These are phyloP conservation scores for Ascobolus immersus DNA, from an alignment of 495 filamentous ascomycete species.

Conservation along the genomic window DNA sequence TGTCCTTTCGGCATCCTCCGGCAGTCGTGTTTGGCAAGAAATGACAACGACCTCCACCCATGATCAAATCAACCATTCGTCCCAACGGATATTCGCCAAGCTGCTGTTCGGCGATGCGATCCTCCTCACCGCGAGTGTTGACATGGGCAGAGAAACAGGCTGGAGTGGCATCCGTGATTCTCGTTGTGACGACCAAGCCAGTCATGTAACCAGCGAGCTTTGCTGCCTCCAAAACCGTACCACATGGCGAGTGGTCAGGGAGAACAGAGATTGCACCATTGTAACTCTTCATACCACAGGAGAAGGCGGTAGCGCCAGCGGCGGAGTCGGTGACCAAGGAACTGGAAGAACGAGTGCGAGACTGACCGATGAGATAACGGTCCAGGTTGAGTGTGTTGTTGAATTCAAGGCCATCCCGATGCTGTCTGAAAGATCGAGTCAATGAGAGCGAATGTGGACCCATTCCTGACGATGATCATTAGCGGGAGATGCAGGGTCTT, in stretches of 20 bases:
- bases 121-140: constrained; percentile 50
- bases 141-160: constrained; percentile 87
- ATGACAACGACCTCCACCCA: constrained; percentile 81
- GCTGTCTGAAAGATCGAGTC: constrained; percentile 61
- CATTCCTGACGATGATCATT: constrained; percentile 32
- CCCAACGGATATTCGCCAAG: constrained; percentile 69
- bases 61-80: constrained; percentile 63
- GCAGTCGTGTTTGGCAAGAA: constrained; percentile 58
- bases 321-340: constrained; percentile 82
- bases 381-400: constrained; percentile 57
- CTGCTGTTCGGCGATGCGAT: constrained; percentile 76
- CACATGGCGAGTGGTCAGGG: constrained; percentile 64
- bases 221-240: constrained; percentile 82
- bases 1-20: constrained; percentile 51
- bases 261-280: constrained; percentile 84
- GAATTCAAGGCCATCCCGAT: constrained; percentile 33
- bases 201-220: constrained; percentile 78
- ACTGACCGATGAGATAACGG: constrained; percentile 64
- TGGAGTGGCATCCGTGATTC: constrained; percentile 91
- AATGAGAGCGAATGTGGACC: constrained; percentile 69
- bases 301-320: constrained; percentile 87
- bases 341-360: constrained; percentile 55
- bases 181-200: constrained; percentile 80
- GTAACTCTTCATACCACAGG: constrained; percentile 75
- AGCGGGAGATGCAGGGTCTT: not conserved